Evolutionary conservation across 164 flowering plant genomes (phyloP).

Genomic region (Piper longum): DNA sequence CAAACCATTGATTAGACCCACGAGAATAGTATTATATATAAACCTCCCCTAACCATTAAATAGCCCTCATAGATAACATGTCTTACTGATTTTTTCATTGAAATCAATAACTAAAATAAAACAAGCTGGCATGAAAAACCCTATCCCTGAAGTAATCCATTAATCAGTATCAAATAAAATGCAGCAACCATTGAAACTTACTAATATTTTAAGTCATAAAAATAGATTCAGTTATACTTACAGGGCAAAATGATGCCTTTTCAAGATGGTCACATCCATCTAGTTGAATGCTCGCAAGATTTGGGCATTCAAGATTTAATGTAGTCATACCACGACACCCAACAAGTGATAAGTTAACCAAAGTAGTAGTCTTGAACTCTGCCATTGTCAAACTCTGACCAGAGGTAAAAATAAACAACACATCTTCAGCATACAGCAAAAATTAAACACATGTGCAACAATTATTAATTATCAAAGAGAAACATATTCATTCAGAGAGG

Average conservation of each 20-base stretch:
- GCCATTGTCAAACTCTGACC: constrained; percentile 69
- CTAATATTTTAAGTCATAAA: too few relatives aligned
- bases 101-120: too few relatives aligned
- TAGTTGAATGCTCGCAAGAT: constrained; percentile 61
- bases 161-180: too few relatives aligned
- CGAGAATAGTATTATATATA: too few relatives aligned
- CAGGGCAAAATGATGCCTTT: constrained; percentile 74
- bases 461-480: too few relatives aligned
- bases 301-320: constrained; percentile 60
- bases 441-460: background rate
- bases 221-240: constrained; percentile 20
- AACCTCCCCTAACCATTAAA: too few relatives aligned
- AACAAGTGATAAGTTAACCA: constrained; percentile 69
- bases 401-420: constrained; percentile 6
- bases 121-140: too few relatives aligned
- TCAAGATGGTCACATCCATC: constrained; percentile 98
- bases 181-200: too few relatives aligned
- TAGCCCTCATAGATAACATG: too few relatives aligned
- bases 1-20: too few relatives aligned
- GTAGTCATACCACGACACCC: constrained; percentile 76
- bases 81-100: too few relatives aligned
- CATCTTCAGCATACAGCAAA: background rate
- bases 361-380: constrained; percentile 49
- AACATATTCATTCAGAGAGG: background rate
- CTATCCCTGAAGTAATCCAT: too few relatives aligned